phyloP scores from a whole-genome alignment of 208 protist species.

The Phytomonas serpens region DNA sequence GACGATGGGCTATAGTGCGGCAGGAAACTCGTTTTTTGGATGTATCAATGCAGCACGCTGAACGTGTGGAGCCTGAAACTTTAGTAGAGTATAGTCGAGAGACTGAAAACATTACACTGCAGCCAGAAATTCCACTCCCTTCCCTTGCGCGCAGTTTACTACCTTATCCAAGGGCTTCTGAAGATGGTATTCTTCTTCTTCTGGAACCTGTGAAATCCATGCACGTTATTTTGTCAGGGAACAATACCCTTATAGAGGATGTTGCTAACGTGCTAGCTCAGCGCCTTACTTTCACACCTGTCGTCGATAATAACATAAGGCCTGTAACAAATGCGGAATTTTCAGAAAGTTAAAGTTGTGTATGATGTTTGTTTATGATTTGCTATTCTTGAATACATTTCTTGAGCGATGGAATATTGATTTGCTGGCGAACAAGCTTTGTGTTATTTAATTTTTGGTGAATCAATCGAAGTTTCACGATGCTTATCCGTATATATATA shows the following conservation, averaged over 20 bases:
- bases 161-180: not conserved
- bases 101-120: slow-evolving; percentile 50
- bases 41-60: slow-evolving; percentile 64
- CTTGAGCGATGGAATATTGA: not conserved
- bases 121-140: slow-evolving; percentile 32
- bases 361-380: not conserved
- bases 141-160: slow-evolving; percentile 21
- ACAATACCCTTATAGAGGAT: slow-evolving; percentile 10
- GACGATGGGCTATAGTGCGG: slow-evolving; percentile 48
- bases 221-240: not conserved
- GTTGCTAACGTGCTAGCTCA: slow-evolving; percentile 9
- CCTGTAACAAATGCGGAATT: slow-evolving; percentile 3
- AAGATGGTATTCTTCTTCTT: not conserved
- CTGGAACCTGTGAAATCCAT: not conserved
- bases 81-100: slow-evolving; percentile 61
- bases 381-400: not conserved
- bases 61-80: slow-evolving; percentile 50
- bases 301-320: not conserved
- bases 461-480: no score
- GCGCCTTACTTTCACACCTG: slow-evolving; percentile 5
- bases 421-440: not conserved
- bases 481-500: not conserved
- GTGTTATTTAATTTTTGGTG: slow-evolving; percentile 3
- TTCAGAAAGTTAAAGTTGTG: slow-evolving; percentile 10
- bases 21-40: slow-evolving; percentile 63